Evolutionary conservation across 2,329 filamentous ascomycete species (phyloP), one percentile per base, ranked within the genome.

Genomic region (Diplocarpon rosae): DNA sequence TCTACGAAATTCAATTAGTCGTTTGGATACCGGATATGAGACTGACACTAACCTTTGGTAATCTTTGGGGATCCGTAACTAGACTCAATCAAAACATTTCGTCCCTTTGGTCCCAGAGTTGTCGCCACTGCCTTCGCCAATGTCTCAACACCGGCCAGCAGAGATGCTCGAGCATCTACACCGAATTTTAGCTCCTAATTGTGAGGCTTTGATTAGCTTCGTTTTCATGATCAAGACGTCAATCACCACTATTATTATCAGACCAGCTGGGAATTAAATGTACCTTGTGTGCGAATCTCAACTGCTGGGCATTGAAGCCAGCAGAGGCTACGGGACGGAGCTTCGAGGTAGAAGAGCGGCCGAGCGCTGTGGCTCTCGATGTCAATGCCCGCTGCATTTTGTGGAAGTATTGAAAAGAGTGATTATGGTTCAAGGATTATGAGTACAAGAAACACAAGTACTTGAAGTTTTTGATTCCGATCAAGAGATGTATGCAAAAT

Each of bases 1-100:
- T 92, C 85, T 89, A 41, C 13, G 42, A 37, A 39, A 37, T n/a
- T 8, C 3, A 17, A 33, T 57, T 24, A 54, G 46, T 20, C 15
- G 15, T 41, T 29, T 13, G 17, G n/a, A 40, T 17, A 1, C 9
- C 31, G 13, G 27, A 38, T 5, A 30, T 7, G n/a, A 39, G 15
- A 29, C 30, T 15, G 5, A 43, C 16, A 64, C 74, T 52, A 73
- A 95, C 90, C 90, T 76, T 98, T 98, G 62, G 92, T 98, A 69
- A 98, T 98, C 79, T 98, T 98, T 62, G 92, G 92, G 38, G 92
- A 95, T 67, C 92, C 92, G 63, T 95, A 98, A 74, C 86, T 87
- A 52, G 90, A 95, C 75, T 98, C 92, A 59, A 98, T 98, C 63
- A 98, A 69, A 57, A 98, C 92, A 71, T 96, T 98, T 65, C 92